Percentiles rank a stretch among this genome's conserved stretches.
phyloP scores from a whole-genome alignment of 2,329 filamentous ascomycete species.

The Westerdykella aurantiaca region DNA sequence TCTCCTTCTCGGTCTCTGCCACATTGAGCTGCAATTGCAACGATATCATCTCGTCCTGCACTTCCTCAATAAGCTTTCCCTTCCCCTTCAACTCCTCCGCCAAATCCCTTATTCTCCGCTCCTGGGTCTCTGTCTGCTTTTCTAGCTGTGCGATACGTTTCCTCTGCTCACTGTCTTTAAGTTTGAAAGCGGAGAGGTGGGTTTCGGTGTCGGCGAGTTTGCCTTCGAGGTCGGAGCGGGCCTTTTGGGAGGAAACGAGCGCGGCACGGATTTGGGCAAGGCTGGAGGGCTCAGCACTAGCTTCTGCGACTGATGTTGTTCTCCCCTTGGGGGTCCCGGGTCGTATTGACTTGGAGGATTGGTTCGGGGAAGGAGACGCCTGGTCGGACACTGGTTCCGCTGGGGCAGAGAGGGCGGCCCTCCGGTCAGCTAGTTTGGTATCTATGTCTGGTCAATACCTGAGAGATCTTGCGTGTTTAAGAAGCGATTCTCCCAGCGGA shows the following conservation, averaged over 20 bases:
- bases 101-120: slow-evolving; percentile 66
- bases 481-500: background rate
- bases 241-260: slow-evolving; percentile 69
- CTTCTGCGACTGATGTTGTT: slow-evolving; percentile 10
- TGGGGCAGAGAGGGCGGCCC: slow-evolving; percentile 27
- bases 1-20: slow-evolving; percentile 68
- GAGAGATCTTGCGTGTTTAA: background rate
- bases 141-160: slow-evolving; percentile 58
- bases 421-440: slow-evolving; percentile 44
- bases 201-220: slow-evolving; percentile 57
- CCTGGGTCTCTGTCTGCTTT: slow-evolving; percentile 56
- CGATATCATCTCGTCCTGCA: slow-evolving; percentile 89
- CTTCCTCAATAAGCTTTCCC: slow-evolving; percentile 73
- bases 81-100: slow-evolving; percentile 84
- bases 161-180: slow-evolving; percentile 54
- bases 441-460: slow-evolving; percentile 26
- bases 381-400: slow-evolving; percentile 19
- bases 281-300: slow-evolving; percentile 10
- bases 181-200: slow-evolving; percentile 60
- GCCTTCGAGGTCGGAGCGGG: slow-evolving; percentile 61
- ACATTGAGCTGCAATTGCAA: slow-evolving; percentile 83
- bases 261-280: slow-evolving; percentile 50
- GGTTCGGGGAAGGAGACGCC: slow-evolving; percentile 12
- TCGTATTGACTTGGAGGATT: slow-evolving; percentile 16
- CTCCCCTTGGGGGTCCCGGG: slow-evolving; percentile 20